Base-by-base conservation (phyloP, 2,329 filamentous ascomycete species). In the Fusarium coicis region DNA sequence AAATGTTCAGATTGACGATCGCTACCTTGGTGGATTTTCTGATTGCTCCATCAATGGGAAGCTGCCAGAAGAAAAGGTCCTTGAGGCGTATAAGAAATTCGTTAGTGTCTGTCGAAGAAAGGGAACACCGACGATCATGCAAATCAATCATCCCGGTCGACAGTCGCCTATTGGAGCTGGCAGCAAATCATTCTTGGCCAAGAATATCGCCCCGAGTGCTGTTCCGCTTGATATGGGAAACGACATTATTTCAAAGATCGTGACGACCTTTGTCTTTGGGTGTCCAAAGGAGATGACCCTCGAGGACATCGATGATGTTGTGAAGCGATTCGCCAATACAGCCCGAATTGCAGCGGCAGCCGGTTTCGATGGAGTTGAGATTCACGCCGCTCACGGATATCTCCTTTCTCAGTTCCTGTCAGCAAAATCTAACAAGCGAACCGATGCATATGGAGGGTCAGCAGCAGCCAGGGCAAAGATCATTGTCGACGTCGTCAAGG, bases 351-450 rank as follows among this genome's bases (percentile, higher is more conserved):
- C 82, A 0, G 79, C 82, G 4, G 81, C 84, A 2, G 82, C 88
- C 0, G 87, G 85, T 2, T 84, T 87, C 39, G 82, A 83, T 5
- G 85, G 85, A 2, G 75, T 85, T 2, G 78, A 87, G 73, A 79
- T 87, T 16, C 85, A 87, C 43, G 85, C 77, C 7, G 86, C 86
- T 0, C 89, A 91, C 69, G 89, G 89, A 2, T 91, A 90, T 74
- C 81, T 91, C 5, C 79, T 91, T 0, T 83, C 85, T 11, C 87
- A 89, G 68, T 91, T 91, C 76, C 77, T 91, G 23, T 86, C 84
- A 1, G 79, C 83, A 4, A 83, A 81, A 32, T 84, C 83, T 1
- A 91, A 91, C 74, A 77, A 77, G 50, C 82, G 89, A 16, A 86
- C 83, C 0, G 89, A 91, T 65, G 78, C 80, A 10, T 91, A 90